These are phyloP conservation scores for Metschnikowia sp. DNA, from an alignment of 805 yeast species.

Conservation along the genomic window DNA sequence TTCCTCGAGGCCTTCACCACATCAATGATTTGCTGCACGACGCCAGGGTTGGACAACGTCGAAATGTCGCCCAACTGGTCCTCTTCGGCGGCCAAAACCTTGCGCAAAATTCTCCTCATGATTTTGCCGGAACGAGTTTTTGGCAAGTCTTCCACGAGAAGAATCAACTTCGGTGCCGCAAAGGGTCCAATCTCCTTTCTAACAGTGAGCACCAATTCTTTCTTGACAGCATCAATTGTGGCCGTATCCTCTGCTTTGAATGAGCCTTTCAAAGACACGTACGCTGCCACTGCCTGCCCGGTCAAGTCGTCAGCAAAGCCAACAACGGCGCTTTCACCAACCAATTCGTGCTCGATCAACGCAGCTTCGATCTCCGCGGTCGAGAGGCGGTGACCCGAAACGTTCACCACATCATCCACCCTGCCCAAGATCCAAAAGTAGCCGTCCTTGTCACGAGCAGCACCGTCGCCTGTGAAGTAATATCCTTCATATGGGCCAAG, in stretches of 20 bases:
- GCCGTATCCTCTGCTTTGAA: slow-evolving; percentile 45
- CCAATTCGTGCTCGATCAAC: slow-evolving; percentile 69
- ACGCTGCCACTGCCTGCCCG: slow-evolving; percentile 96
- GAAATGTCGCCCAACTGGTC: slow-evolving; percentile 90
- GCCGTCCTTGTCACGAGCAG: slow-evolving; percentile 95
- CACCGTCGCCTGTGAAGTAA: slow-evolving; percentile 98
- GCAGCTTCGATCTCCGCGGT: slow-evolving; percentile 98
- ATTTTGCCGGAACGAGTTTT: slow-evolving; percentile 98
- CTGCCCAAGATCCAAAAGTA: slow-evolving; percentile 98
- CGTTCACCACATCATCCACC: slow-evolving; percentile 97
- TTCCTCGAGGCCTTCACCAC: slow-evolving; percentile 48
- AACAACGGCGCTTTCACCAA: slow-evolving; percentile 95
- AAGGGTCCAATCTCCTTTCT: slow-evolving; percentile 90
- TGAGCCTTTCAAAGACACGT: slow-evolving; percentile 68
- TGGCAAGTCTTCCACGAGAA: slow-evolving; percentile 88
- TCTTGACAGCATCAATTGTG: slow-evolving; percentile 46
- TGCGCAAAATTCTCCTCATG: slow-evolving; percentile 96
- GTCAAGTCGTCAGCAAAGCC: slow-evolving; percentile 94
- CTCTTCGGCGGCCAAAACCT: slow-evolving; percentile 87
- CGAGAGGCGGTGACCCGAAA: slow-evolving; percentile 96
- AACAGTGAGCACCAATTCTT: slow-evolving; percentile 80
- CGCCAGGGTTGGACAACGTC: slow-evolving; percentile 82
- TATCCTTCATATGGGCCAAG: slow-evolving; percentile 88
- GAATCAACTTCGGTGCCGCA: slow-evolving; percentile 90
- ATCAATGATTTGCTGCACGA: slow-evolving; percentile 71